Base-by-base conservation (phyloP, 2,329 filamentous ascomycete genomes). In the Blumeria hordei region DNA sequence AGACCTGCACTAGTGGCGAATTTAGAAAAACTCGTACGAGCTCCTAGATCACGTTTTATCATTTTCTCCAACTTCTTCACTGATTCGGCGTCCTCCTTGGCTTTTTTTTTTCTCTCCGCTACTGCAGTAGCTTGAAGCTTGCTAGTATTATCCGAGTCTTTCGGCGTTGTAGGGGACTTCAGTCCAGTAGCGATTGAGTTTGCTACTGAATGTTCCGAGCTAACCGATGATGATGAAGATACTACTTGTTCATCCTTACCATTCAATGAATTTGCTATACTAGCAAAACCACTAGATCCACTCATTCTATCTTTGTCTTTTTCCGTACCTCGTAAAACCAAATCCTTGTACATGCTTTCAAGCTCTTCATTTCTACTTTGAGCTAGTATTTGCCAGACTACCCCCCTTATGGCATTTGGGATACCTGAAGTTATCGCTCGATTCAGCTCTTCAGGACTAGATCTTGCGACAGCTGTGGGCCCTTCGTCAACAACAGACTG, bases 341-440 rank as follows among this genome's bases (percentile, higher is more conserved):
- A 74, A 57, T 93, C 88, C 59, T 76, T 78, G 69, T 96, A 98
- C n/a, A 88, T 77, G 14, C 74, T 70, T 68, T 98, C 92, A 16
- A 98, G 71, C 47, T 93, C 87, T 58, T 90, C 83, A 62, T 87
- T 94, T 68, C 94, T 94, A 70, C 88, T 95, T 65, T 94, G 87
- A 3, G 92, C 88, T 58, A 98, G 71, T 7, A 96, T 90, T 69
- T 98, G 92, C 92, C 92, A 98, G 53, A 98, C 88, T 2, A 98
- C 92, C n/a, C 92, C 93, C 57, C 92, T 81, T 58, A 98, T 94
- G 3, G 88, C 90, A 60, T 83, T 88, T 0, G 92, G 92, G 56
- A 98, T 98, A 35, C 92, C 92, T 41, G 83, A 85, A 53, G 90
- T 85, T 62, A 98, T 95, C 21, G 92, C 88, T 60, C 76, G 79